Percentiles rank a stretch among this genome's conserved stretches.
phyloP scores from a whole-genome alignment of 345 rosid genomes.

The Orychophragmus violaceus region DNA sequence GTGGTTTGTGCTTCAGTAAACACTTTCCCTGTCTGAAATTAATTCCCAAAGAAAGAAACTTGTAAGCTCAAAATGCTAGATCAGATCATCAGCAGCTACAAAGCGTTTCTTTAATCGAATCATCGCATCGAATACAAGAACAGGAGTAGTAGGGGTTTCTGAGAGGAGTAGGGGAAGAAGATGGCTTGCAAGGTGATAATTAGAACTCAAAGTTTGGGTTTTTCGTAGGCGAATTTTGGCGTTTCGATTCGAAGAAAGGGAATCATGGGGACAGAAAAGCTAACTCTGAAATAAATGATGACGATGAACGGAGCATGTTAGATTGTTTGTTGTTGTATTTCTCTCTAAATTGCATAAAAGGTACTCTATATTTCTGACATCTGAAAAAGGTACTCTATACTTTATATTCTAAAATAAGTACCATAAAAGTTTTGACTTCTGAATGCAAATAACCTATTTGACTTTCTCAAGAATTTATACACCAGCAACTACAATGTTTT shows the following conservation, averaged over 20 bases:
- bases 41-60: not conserved
- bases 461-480: conserved; percentile 1
- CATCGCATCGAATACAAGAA: not conserved
- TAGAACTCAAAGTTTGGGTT: conserved; percentile 1
- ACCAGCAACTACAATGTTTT: not conserved
- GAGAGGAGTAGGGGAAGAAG: not conserved
- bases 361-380: not conserved
- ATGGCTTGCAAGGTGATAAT: not conserved
- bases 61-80: conserved; percentile 5
- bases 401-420: no score
- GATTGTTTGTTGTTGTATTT: conserved; percentile 6
- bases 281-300: not conserved
- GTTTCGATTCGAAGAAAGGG: conserved; percentile 5
- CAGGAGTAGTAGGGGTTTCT: not conserved
- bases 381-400: no score
- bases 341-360: conserved; percentile 7
- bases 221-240: no score
- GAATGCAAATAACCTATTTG: not conserved
- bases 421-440: not conserved
- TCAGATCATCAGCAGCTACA: conserved; percentile 18
- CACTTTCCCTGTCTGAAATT: conserved; percentile 5
- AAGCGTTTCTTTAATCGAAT: not conserved
- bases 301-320: not conserved
- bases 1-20: no score
- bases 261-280: not conserved